Base-by-base conservation (phyloP, 768 basidiomycete species). In the Lyophyllum shimeji region DNA sequence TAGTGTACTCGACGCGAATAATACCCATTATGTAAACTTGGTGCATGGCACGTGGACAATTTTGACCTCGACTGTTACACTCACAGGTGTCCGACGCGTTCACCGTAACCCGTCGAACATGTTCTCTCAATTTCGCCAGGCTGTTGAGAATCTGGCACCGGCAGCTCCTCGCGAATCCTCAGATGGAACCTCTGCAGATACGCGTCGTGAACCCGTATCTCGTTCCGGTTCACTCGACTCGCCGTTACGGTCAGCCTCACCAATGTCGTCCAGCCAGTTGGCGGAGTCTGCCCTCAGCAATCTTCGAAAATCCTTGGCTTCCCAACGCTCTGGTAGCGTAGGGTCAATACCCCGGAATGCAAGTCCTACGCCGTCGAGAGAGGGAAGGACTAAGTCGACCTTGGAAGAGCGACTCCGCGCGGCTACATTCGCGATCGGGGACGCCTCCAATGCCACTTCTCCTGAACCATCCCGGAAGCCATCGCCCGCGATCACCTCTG, bases 321-420 rank as follows among this genome's bases (percentile, higher is more conserved):
- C 74, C 3, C 85, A 86, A 58, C 84, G 82, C 24, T 65, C 78
- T 25, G 72, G 64, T 13, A 81, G 74, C 65, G 74, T 78, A 46
- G 65, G 61, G 43, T 56, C 67, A 15, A 49, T 59, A 33, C 62
- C 61, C 40, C 62, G 63, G 24, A 59, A 59, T 46, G 20, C 55
- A 37, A 40, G 49, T 15, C 37, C 62, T 20, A 53, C 54, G 42
- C 60, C 65, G 23, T 47, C 63, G 25, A 66, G 58, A 27, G 61
- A 60, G 37, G 57, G 52, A 18, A 60, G 57, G 37, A 57, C 76
- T 45, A 87, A 88, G 65, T 76, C 80, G 7, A 87, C 80, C 21
- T 74, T 93, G 1, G 91, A 93, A 70, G 90, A 93, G 55, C 78
- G 91, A 44, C 74, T 93, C n/a, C 81, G 86, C 44, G 85, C 88